Percentiles rank a stretch among this genome's conserved stretches.
phyloP scores from a whole-genome alignment of 1,139 yeast species.

The Arxiozyma slooffiae region DNA sequence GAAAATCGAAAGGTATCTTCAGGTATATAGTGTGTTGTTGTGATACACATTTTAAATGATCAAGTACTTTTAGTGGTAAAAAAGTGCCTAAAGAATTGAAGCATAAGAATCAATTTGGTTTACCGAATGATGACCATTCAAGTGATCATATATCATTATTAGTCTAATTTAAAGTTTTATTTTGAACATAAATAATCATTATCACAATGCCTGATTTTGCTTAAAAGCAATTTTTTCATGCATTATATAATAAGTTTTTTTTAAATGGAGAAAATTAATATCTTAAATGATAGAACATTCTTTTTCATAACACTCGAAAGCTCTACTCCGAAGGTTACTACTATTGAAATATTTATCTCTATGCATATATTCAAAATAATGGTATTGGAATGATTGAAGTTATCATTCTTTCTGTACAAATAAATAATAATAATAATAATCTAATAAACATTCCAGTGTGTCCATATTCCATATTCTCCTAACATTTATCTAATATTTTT shows the following conservation, averaged over 20 bases:
- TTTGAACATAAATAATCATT: background rate
- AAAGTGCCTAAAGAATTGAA: constrained; percentile 54
- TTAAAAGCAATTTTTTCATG: no score
- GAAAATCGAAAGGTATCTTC: constrained; percentile 41
- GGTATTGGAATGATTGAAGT: background rate
- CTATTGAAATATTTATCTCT: background rate
- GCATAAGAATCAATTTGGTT: constrained; percentile 53
- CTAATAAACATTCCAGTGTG: background rate
- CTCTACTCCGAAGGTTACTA: background rate
- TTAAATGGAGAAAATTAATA: background rate
- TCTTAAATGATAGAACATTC: no score
- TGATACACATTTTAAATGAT: constrained; percentile 31
- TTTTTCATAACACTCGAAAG: no score
- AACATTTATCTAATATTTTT: no score
- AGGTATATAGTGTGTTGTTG: constrained; percentile 56
- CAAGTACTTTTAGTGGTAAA: constrained; percentile 58
- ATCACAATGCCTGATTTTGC: background rate
- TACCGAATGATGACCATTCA: constrained; percentile 85
- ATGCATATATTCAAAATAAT: background rate
- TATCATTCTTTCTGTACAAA: background rate
- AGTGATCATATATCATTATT: constrained; percentile 87
- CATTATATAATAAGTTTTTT: no score
- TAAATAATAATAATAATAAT: no score
- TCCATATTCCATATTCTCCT: background rate
- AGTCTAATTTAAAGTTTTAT: constrained; percentile 53